Conservation (phyloP, 228 moss, liverwort and hornwort species). For the Sphagnum fallax region DNA sequence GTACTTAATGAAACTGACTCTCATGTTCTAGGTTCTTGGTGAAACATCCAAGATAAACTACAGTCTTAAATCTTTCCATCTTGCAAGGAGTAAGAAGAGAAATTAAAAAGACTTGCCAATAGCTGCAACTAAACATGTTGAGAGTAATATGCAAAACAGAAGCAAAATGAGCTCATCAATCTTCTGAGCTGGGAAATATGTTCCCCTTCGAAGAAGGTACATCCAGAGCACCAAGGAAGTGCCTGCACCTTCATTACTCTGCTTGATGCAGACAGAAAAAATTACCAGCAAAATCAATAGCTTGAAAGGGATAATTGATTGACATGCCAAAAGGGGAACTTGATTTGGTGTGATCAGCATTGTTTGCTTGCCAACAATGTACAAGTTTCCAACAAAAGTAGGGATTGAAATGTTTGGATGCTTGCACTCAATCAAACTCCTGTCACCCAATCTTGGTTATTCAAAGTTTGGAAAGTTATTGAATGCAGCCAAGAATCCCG, state of each 20-base stretch:
- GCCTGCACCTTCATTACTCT: not conserved
- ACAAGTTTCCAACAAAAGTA: constrained; percentile 82
- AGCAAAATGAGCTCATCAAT: constrained; percentile 83
- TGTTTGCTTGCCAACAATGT: constrained; percentile 68
- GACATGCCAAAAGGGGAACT: constrained; percentile 68
- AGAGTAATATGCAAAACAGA: constrained; percentile 70
- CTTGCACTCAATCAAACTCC: constrained; percentile 73
- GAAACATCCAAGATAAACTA: too few species aligned
- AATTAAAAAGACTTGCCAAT: constrained; percentile 55
- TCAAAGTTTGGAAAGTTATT: too few species aligned
- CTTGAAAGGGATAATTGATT: too few species aligned
- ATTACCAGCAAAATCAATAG: not conserved
- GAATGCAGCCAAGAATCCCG: too few species aligned
- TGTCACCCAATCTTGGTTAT: constrained; percentile 4
- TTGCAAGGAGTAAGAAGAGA: not conserved
- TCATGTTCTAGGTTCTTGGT: too few species aligned
- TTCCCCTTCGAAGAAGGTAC: constrained; percentile 85
- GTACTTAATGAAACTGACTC: too few species aligned
- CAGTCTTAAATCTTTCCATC: too few species aligned
- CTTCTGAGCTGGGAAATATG: constrained; percentile 53
- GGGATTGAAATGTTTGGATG: constrained; percentile 89
- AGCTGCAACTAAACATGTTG: constrained; percentile 71
- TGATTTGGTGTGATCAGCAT: constrained; percentile 88
- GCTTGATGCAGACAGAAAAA: not conserved
- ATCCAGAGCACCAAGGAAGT: constrained; percentile 59